Evolutionary conservation across 305 asterid genomes (phyloP).

Genomic region (Lippia alba): DNA sequence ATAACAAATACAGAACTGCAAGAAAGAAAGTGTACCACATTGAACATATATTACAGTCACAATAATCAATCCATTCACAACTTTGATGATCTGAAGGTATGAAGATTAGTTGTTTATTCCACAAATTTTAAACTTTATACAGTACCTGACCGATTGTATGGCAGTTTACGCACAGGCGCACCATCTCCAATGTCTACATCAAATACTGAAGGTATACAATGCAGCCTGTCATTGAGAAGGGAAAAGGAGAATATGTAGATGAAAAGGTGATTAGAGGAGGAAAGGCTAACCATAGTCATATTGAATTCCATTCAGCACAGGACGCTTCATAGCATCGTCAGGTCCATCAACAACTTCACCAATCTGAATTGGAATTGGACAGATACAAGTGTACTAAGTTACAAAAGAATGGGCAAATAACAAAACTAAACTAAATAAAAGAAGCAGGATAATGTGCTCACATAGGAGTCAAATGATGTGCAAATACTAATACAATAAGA

Average conservation of each 20-base stretch:
- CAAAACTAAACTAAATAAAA: slow-evolving; percentile 16
- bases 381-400: slow-evolving; percentile 10
- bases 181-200: slow-evolving; percentile 99
- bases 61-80: slow-evolving; percentile 18
- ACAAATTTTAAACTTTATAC: slow-evolving; percentile 20
- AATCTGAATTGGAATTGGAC: slow-evolving; percentile 52
- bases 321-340: slow-evolving; percentile 59
- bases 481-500: slow-evolving; percentile 32
- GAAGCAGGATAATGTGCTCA: slow-evolving; percentile 3
- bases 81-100: slow-evolving; percentile 15
- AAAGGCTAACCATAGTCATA: slow-evolving; percentile 78
- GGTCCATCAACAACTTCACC: slow-evolving; percentile 99
- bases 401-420: slow-evolving; percentile 8
- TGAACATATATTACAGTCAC: slow-evolving; percentile 4
- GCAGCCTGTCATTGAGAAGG: slow-evolving; percentile 37
- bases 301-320: slow-evolving; percentile 68
- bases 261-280: slow-evolving; percentile 34
- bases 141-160: slow-evolving; percentile 89
- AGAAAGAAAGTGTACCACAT: neutral
- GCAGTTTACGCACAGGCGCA: slow-evolving; percentile 90
- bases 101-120: slow-evolving; percentile 14
- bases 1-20: slow-evolving; percentile 1
- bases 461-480: neutral
- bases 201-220: slow-evolving; percentile 62
- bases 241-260: slow-evolving; percentile 27